Base-by-base conservation (phyloP, 331 rosid genomes). In the Pyrus hybrid region DNA sequence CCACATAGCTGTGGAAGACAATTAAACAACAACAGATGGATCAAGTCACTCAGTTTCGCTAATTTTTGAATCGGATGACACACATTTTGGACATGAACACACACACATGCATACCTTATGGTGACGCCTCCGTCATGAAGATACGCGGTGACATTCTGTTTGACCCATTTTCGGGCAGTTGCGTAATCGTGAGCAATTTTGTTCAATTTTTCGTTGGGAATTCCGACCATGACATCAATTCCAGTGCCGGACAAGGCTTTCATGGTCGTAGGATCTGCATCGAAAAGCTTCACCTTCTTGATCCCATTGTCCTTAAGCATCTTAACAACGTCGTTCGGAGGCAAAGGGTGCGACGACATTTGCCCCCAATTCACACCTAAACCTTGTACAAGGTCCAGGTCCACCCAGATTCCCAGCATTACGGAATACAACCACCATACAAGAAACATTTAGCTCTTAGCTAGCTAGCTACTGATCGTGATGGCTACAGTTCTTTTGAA, bases 291-390 rank as follows among this genome's bases (percentile, higher is more conserved):
- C 37, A 81, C 83, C 75, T 74, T 90, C 63, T 84, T 86, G 33
- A 91, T 88, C 17, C 78, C 93, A 30, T 87, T 93, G 26, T 88
- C 91, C 78, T 90, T 82, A 13, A 91, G 28, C 87, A 91, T 16
- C 1, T 83, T 80, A 29, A 85, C 95, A 74, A 87, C 91, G 26
- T 68, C 71, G 26, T 1, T 30, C 7, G 95, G 95, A 18, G 54
- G 43, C 75, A 90, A 11, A 17, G 88, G 90, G 60, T 88, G 93
- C 3, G 96, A 85, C 3, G 95, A 66, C 51, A 83, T 56, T 28
- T 76, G 13, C 25, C 98, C 98, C 98, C 95, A 91, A 29, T 91
- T 93, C 49, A 88, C 83, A 25, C 98, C 80, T 3, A 76, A 30
- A 3, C 70, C 77, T 53, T 45, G 83, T 60, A 54, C 80, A 12